Evolutionary conservation across 192 early-diverging fungal genomes (phyloP), one percentile per base, ranked within the genome.

Genomic region (Backusella tuberculispora): DNA sequence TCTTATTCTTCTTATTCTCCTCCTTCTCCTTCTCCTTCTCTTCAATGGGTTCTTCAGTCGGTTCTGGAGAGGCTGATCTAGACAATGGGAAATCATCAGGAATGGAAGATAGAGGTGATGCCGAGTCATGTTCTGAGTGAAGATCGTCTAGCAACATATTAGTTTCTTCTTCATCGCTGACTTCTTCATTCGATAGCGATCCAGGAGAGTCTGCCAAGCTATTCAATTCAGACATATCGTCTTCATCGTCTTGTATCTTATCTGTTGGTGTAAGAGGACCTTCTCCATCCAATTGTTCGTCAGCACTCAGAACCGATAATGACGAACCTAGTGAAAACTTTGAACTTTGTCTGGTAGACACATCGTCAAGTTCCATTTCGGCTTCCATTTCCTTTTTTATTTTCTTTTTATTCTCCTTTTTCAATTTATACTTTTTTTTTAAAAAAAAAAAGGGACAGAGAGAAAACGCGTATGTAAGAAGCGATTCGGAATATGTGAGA

Each of bases 11-110:
- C 29, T 34, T 34, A 34, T 34, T 34, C 0, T 34, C 29, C 29
- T 34, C 29, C 68, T 60, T 78, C 67, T 41, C 29, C 65, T 45
- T 9, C 40, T 65, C 24, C 42, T 37, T 75, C 19, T 41, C 41
- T 26, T 68, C 53, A 40, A 38, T 21, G 12, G 17, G 12, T 10
- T 67, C 41, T 12, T 69, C 71, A 14, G 17, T 69, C 19, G 46
- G 6, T 42, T 76, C 71, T 14, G 81, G 81, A 1, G 81, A 83
- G 6, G 67, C 64, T 37, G 81, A 83, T 41, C 74, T 63, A 48
- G 81, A 83, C 53, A 83, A 37, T 19, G 81, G 77, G 48, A 79
- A 83, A 64, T 83, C 81, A 56, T 83, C 81, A 48, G 81, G 81
- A 34, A 83, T 72, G 63, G 81, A 83, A 10, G 77, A 79, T 46